Base-by-base conservation (phyloP, 208 protist genomes). In the Trypanosoma boissoni region DNA sequence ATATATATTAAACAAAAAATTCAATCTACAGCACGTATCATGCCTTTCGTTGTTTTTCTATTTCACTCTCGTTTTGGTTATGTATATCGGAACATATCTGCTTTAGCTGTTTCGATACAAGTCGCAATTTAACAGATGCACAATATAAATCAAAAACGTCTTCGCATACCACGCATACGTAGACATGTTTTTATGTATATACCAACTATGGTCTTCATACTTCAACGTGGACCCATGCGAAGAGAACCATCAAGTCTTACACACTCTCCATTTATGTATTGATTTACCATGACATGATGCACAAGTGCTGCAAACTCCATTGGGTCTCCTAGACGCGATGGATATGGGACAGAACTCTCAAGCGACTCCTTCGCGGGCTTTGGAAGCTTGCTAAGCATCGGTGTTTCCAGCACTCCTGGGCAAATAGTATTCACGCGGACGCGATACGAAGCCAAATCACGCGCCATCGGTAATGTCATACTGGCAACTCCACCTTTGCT, bases 361-460 rank as follows among this genome's bases (percentile, higher is more conserved):
- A 39, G 34, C 12, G 34, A 39, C 8, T 39, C 12, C 34, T 12
- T 6, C 12, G 34, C 34, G 12, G 34, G 34, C 6, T 39, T 12
- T 6, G 34, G 34, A 39, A 39, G 34, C 12, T 12, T 39, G 6
- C 34, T 12, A 39, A 39, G 34, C 34, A 39, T 39, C 8, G 34
- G 34, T 39, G 23, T 44, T 14, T 76, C 72, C 34, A n/a, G n/a
- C 36, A 81, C 72, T 34, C 87, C 87, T 5, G 87, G 87, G 58
- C 76, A 83, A 37, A 91, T 82, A 16, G 84, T 86, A 67, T 82
- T 81, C 29, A 85, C 67, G 39, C 88, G 76, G 56, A 94, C 92
- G 29, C 75, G 76, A 16, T 79, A 59, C 23, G 41, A 54, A 34
- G 69, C 57, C 16, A 89, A 64, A 56, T 91, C 79, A 42, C 79